Evolutionary conservation across 225 moss, liverwort and hornwort genomes (phyloP), one percentile per base, ranked within the genome.

Genomic region (Sphagnum contortum): DNA sequence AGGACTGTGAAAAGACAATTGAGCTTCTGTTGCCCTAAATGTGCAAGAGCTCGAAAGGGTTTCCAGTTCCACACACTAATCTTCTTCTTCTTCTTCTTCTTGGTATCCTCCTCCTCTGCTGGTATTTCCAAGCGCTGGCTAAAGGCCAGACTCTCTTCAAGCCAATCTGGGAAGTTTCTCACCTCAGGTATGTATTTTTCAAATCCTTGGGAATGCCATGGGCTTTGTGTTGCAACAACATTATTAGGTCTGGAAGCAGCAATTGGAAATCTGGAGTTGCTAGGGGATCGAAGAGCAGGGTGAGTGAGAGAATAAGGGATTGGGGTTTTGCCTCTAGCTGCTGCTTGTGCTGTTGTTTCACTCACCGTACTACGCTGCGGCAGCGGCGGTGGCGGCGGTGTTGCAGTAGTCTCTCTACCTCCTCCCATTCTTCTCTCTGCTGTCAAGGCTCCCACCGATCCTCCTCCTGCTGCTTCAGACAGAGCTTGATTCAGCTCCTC

Each of bases 31-130:
- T 91, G 91, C 4, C 80, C 85, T 9, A 94, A 87, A 58, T 89
- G 94, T 29, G 91, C 82, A 44, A 94, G 81, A 45, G 81, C 90
- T 47, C 85, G 83, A 67, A 94, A 94, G 3, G 94, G 94, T 65
- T 91, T 87, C 94, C 94, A 94, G 54, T 89, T 91, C 94, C 94
- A 91, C 55, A 91, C 62, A 69, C 94, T 89, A 61, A 76, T 87
- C 83, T 90, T 94, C 83, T 92, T 98, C 29, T 29, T 29, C 29
- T 29, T 29, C 29, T 29, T 29, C 29, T 29, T 29, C 29, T 29
- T 29, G 29, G 29, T 29, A 29, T 29, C 29, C 29, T 29, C 29
- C 29, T 29, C 29, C 83, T 85, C 85, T 66, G 89, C 78, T 12
- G 73, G 83, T 45, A 78, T 83, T 68, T 91, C 94, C 6, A 94